Evolutionary conservation across 306 rosid genomes (phyloP).

Genomic region (Trifolium fragiferum): DNA sequence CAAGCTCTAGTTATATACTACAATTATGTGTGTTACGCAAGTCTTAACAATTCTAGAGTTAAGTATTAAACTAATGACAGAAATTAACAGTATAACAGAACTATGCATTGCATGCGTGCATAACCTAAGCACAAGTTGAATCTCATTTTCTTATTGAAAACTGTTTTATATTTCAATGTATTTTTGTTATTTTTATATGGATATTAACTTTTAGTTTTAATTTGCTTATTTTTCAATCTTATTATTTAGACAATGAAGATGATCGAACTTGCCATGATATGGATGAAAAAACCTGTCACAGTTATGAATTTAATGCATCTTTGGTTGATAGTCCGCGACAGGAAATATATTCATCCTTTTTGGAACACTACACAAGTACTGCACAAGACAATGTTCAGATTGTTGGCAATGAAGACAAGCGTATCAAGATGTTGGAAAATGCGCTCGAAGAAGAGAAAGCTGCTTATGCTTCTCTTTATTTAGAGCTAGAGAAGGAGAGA

Average conservation of each 20-base stretch:
- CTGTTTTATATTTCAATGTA: constrained; percentile 4
- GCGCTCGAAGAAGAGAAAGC: constrained; percentile 71
- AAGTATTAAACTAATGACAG: neutral
- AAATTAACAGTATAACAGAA: neutral
- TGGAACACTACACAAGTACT: constrained; percentile 38
- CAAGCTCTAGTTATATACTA: too few species aligned
- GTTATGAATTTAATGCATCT: constrained; percentile 57
- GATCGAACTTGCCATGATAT: constrained; percentile 41
- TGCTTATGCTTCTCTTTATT: constrained; percentile 65
- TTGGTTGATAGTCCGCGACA: constrained; percentile 48
- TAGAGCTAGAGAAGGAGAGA: constrained; percentile 96
- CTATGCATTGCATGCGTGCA: neutral
- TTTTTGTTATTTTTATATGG: constrained; percentile 16
- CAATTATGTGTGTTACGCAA: too few species aligned
- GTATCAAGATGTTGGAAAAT: constrained; percentile 58
- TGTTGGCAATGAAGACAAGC: constrained; percentile 50
- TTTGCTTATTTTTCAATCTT: constrained; percentile 37
- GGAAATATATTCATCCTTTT: constrained; percentile 44
- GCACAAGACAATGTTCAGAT: constrained; percentile 38
- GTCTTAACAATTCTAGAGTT: too few species aligned
- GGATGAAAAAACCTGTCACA: constrained; percentile 49
- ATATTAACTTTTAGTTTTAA: constrained; percentile 35
- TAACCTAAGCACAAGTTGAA: constrained; percentile 6
- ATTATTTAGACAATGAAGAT: constrained; percentile 50
- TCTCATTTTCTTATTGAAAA: constrained; percentile 18